phyloP scores from a whole-genome alignment of 1,139 yeast genomes.

The Taphrina wiesneri region DNA sequence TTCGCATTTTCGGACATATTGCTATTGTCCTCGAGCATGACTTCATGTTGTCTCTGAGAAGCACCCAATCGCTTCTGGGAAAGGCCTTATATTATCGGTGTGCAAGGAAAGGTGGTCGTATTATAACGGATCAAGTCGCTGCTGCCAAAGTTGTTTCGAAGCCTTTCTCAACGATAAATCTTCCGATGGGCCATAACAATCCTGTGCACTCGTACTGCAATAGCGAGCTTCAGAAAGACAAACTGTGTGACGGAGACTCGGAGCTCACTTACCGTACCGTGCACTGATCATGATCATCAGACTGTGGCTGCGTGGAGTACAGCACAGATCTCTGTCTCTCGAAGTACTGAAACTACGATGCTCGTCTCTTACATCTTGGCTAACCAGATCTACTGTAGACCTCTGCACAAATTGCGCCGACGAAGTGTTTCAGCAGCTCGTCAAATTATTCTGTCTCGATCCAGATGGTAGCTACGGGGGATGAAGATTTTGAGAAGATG shows the following conservation, averaged over 20 bases:
- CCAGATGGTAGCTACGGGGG: constrained; percentile 2
- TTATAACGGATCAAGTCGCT: no score
- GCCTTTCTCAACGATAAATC: no score
- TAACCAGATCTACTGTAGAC: not conserved
- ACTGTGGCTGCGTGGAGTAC: not conserved
- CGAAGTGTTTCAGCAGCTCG: not conserved
- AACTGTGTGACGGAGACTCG: not conserved
- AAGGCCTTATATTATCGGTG: no score
- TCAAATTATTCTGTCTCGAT: no score
- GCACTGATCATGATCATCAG: not conserved
- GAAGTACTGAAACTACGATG: no score
- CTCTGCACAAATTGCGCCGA: not conserved
- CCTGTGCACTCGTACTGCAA: no score
- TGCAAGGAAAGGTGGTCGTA: no score
- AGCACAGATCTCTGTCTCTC: not conserved
- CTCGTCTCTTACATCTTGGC: no score
- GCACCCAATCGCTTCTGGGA: no score
- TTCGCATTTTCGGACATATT: not conserved
- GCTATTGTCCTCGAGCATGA: not conserved
- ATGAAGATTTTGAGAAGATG: constrained; percentile 23
- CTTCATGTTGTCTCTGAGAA: not conserved
- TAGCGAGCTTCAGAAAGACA: no score
- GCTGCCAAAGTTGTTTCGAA: no score
- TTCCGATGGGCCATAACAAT: no score
- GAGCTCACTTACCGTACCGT: not conserved